phyloP scores from a whole-genome alignment of 23 red algal species.

The Pyropia haitanensis region DNA sequence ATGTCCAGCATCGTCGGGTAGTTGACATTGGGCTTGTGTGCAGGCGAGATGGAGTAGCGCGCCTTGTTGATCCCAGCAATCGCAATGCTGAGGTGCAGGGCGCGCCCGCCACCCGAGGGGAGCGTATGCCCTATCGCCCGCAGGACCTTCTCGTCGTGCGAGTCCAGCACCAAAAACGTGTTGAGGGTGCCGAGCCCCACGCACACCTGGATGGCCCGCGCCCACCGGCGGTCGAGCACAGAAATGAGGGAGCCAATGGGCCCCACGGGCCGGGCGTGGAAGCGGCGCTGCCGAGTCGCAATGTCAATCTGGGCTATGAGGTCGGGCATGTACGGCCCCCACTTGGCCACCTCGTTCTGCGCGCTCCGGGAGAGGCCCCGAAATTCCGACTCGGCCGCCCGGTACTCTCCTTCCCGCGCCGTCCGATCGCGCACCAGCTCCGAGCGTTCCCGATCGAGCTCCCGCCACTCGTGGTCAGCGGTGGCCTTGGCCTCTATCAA shows the following conservation, averaged over 20 bases:
- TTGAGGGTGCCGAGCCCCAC: constrained; percentile 21
- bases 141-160: constrained; percentile 12
- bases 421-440: no score
- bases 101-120: no score
- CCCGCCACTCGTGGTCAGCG: background rate
- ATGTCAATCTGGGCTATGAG: background rate
- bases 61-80: background rate
- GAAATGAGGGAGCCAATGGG: constrained; percentile 61
- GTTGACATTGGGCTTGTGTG: background rate
- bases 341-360: background rate
- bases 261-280: constrained; percentile 54
- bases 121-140: background rate
- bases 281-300: background rate
- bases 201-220: constrained; percentile 42
- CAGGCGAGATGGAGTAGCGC: background rate
- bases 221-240: constrained; percentile 62
- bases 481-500: background rate
- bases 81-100: no score
- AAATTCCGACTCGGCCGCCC: no score
- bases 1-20: constrained; percentile 43
- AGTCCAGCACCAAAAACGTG: constrained; percentile 62
- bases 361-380: no score
- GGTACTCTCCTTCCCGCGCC: no score
- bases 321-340: constrained; percentile 1
- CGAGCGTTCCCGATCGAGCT: no score